Conservation (phyloP, 306 rosid species). For the Canavalia ensiformis region DNA sequence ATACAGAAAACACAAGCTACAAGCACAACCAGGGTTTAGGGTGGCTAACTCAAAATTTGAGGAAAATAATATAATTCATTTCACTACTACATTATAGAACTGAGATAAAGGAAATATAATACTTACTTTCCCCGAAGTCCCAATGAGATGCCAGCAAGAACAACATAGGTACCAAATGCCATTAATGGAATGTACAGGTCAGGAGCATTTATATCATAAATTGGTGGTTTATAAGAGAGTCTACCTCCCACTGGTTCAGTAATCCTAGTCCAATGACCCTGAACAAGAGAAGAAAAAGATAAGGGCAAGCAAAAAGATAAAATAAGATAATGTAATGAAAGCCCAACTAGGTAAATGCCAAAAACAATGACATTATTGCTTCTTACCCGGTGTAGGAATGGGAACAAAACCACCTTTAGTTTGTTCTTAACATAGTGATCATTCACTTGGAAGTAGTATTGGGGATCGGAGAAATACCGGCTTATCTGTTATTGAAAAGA, state of each 20-base stretch:
- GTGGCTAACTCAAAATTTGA: slow-evolving; percentile 6
- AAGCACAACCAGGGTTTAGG: background rate
- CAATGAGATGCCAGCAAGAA: slow-evolving; percentile 95
- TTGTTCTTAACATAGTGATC: slow-evolving; percentile 96
- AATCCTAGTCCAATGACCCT: slow-evolving; percentile 99
- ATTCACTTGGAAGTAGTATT: slow-evolving; percentile 97
- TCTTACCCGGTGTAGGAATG: slow-evolving; percentile 95
- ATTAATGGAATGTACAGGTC: slow-evolving; percentile 93
- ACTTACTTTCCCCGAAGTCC: slow-evolving; percentile 93
- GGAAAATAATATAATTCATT: background rate
- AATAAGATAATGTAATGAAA: slow-evolving; percentile 32
- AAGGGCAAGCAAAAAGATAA: slow-evolving; percentile 16
- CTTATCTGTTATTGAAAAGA: slow-evolving; percentile 72
- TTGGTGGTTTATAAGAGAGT: slow-evolving; percentile 92
- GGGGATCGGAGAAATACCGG: slow-evolving; percentile 93
- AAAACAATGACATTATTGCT: slow-evolving; percentile 1
- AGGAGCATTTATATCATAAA: slow-evolving; percentile 96
- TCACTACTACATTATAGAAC: background rate
- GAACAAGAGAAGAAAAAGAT: slow-evolving; percentile 43
- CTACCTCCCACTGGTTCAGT: slow-evolving; percentile 99
- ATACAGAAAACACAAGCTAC: background rate
- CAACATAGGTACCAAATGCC: slow-evolving; percentile 96
- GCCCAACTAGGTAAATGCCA: slow-evolving; percentile 13
- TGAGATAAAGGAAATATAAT: slow-evolving; percentile 17
- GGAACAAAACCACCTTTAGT: slow-evolving; percentile 92